Conservation (phyloP, 129 eudicot species). For the Helianthus annuus region HanXRQr2.0-SUNRISE NC_035444.2:136368669-136369168, state of each 20-base stretch:
- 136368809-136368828: background rate
- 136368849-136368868: too few species aligned
- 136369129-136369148: too few species aligned
- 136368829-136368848: background rate
- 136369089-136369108: background rate
- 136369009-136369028: background rate
- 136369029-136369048: background rate
- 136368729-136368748: constrained; percentile 59
- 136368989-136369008: background rate
- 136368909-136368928: too few species aligned
- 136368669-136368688: constrained; percentile 55
- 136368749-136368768: constrained; percentile 77
- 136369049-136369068: background rate
- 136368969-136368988: background rate
- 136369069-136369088: background rate
- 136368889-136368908: too few species aligned
- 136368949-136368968: background rate
- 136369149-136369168: too few species aligned
- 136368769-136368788: constrained; percentile 47
- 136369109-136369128: too few species aligned
- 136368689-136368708: constrained; percentile 53
- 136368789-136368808: constrained; percentile 51
- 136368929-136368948: too few species aligned
- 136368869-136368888: too few species aligned
- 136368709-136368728: constrained; percentile 48